Evolutionary conservation across 768 basidiomycete species (phyloP).

Genomic region (Termitomyces sp.): DNA sequence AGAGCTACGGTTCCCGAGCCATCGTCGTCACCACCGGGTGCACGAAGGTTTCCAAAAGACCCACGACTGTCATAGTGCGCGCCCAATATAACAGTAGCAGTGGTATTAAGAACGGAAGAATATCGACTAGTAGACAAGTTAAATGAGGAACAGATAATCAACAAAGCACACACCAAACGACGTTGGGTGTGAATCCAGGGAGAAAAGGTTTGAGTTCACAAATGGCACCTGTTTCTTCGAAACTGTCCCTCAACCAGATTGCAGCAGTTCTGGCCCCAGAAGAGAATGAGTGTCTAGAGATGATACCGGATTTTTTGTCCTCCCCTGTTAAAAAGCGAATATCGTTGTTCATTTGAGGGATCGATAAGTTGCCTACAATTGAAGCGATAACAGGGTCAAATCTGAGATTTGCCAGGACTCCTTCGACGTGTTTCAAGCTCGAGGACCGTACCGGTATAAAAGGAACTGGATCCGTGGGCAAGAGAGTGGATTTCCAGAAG

Average conservation of each 20-base stretch:
- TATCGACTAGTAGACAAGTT: constrained; percentile 43
- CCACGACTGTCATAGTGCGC: constrained; percentile 92
- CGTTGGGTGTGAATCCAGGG: constrained; percentile 76
- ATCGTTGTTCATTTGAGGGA: constrained; percentile 61
- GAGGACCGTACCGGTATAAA: constrained; percentile 52
- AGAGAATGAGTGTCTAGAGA: constrained; percentile 80
- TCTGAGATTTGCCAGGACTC: constrained; percentile 50
- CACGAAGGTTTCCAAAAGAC: constrained; percentile 71
- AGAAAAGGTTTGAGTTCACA: constrained; percentile 69
- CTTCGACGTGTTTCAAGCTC: constrained; percentile 48
- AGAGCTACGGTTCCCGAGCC: constrained; percentile 60
- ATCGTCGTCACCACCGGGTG: constrained; percentile 51
- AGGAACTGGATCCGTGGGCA: constrained; percentile 45
- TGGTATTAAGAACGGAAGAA: constrained; percentile 44
- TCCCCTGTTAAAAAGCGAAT: constrained; percentile 85
- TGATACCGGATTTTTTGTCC: constrained; percentile 61
- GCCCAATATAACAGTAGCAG: constrained; percentile 65
- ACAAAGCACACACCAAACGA: constrained; percentile 60
- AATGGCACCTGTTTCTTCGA: constrained; percentile 70
- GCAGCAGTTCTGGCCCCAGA: constrained; percentile 61
- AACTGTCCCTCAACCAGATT: constrained; percentile 63
- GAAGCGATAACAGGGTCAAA: constrained; percentile 68
- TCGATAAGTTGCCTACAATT: constrained; percentile 63
- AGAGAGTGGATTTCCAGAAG: constrained; percentile 64
- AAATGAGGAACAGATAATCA: background rate